Conservation (phyloP, 2,329 filamentous ascomycete genomes). For the Diaporthe ampelina region DNA sequence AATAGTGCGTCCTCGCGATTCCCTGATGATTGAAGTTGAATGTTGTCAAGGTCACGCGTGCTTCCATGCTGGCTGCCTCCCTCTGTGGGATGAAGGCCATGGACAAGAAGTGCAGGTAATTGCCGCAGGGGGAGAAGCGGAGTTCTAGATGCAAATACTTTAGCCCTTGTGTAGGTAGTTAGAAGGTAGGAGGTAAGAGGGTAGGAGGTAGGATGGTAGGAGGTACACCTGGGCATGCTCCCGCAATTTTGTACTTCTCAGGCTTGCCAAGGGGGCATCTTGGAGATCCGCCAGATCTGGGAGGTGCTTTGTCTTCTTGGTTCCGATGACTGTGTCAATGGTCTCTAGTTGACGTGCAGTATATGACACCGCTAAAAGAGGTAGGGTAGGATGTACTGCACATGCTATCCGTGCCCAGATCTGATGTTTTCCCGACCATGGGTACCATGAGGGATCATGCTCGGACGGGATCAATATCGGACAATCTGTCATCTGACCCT, state of each 20-base stretch:
- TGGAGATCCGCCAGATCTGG: constrained; percentile 1
- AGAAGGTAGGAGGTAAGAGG: too few relatives aligned
- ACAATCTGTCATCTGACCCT: background rate
- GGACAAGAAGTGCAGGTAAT: constrained; percentile 16
- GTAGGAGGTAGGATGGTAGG: too few relatives aligned
- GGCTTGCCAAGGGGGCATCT: background rate
- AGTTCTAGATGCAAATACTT: background rate
- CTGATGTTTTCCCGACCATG: background rate
- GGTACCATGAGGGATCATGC: background rate
- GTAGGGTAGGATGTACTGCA: background rate
- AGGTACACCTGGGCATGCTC: too few relatives aligned
- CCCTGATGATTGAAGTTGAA: constrained; percentile 2
- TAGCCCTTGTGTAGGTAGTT: background rate
- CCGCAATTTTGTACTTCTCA: background rate
- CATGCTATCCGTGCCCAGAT: constrained; percentile 3
- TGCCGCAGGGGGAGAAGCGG: constrained; percentile 18
- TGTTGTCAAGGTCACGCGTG: background rate
- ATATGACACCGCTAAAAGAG: background rate
- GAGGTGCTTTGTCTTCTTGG: constrained; percentile 5
- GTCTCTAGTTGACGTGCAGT: constrained; percentile 5
- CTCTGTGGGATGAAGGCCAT: constrained; percentile 1
- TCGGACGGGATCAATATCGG: background rate
- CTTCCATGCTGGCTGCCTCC: background rate
- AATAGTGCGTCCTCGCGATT: background rate
- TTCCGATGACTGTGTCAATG: background rate